A percentile compares a stretch with the other conserved stretches of the same genome.
These are phyloP conservation scores for Fusarium sp. DNA, from an alignment of 2,329 filamentous ascomycete species.

Conservation along the genomic window DNA sequence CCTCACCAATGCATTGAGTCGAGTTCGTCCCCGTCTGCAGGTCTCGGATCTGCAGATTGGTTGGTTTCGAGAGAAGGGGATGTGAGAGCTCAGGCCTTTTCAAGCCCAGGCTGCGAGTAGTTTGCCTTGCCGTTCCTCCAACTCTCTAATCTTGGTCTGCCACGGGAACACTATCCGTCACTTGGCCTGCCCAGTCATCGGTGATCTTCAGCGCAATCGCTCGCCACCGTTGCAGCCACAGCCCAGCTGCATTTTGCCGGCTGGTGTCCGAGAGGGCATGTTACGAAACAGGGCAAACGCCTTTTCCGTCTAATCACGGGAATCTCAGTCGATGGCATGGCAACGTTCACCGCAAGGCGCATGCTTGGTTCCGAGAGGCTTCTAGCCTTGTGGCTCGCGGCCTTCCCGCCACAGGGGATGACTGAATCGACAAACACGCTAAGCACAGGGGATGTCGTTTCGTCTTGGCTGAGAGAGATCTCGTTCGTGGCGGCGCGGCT, in stretches of 20 bases:
- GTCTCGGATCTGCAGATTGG: conserved; percentile 29
- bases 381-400: conserved; percentile 21
- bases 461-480: conserved; percentile 32
- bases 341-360: conserved; percentile 9
- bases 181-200: conserved; percentile 18
- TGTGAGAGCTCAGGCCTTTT: conserved; percentile 17
- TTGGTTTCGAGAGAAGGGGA: conserved; percentile 14
- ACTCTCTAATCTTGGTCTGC: conserved; percentile 23
- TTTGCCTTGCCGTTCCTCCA: conserved; percentile 37
- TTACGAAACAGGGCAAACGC: conserved; percentile 26
- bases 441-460: conserved; percentile 19
- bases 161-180: conserved; percentile 36
- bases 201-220: conserved; percentile 22
- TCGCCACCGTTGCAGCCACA: conserved; percentile 42
- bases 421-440: conserved; percentile 16
- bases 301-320: conserved; percentile 28
- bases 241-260: neutral
- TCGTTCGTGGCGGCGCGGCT: conserved; percentile 29
- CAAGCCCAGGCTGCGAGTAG: conserved; percentile 26
- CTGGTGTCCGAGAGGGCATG: conserved; percentile 1
- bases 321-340: neutral
- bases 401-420: conserved; percentile 19
- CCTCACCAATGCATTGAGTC: conserved; percentile 32
- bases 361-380: conserved; percentile 3
- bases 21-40: conserved; percentile 31